phyloP scores from a whole-genome alignment of 225 moss, liverwort and hornwort species.

The Pleurozium schreberi region DNA sequence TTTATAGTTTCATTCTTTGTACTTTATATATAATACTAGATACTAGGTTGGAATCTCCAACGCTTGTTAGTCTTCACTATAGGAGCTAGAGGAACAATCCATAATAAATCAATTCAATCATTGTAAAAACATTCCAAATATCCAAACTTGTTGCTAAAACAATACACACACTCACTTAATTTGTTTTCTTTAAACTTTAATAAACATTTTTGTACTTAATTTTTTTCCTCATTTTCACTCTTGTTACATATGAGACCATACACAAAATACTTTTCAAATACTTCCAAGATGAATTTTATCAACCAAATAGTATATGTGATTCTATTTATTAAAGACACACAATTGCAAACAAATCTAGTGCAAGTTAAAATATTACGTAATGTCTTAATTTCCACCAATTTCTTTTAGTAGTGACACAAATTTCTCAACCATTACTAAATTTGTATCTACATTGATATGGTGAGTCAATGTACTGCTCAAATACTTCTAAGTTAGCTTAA shows the following conservation, averaged over 20 bases:
- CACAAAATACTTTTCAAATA: neutral
- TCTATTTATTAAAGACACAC: neutral
- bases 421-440: neutral
- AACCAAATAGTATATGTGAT: neutral
- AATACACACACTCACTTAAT: no score
- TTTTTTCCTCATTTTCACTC: neutral
- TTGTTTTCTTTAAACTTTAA: neutral
- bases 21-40: no score
- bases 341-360: neutral
- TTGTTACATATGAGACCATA: neutral
- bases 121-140: no score
- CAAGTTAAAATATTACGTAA: neutral
- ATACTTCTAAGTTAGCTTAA: neutral
- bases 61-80: no score
- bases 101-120: no score
- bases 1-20: neutral
- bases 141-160: no score
- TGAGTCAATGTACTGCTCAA: neutral
- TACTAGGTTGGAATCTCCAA: no score
- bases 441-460: accelerated
- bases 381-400: no score
- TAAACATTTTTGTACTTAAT: neutral
- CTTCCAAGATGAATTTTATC: neutral
- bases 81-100: no score
- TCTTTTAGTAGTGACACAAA: no score